Conservation (phyloP, 2,329 filamentous ascomycete genomes). For the Microcera coccophila region DNA sequence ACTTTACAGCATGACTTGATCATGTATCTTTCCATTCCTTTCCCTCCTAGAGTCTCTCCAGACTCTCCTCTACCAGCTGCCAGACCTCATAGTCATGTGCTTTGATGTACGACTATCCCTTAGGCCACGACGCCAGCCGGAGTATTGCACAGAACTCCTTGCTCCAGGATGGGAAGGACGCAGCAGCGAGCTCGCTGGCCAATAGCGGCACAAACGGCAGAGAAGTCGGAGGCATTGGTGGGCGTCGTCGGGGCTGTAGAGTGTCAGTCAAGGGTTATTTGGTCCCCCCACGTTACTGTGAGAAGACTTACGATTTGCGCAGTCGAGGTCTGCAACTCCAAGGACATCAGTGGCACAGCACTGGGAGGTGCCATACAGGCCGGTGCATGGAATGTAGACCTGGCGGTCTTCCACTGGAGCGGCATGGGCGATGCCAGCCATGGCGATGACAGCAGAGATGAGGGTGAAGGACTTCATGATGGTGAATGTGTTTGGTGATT, state of each 20-base stretch:
- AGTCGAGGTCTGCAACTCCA: conserved; percentile 55
- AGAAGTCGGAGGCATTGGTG: conserved; percentile 39
- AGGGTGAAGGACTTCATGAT: conserved; percentile 32
- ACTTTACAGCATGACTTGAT: too few species aligned
- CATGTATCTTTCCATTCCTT: too few species aligned
- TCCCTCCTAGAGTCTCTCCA: too few species aligned
- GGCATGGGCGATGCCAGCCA: conserved; percentile 22
- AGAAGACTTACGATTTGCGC: conserved; percentile 45
- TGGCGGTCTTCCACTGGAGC: conserved; percentile 33
- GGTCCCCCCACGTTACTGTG: background rate
- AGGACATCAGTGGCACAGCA: conserved; percentile 63
- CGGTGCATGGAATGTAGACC: conserved; percentile 39
- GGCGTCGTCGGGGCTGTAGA: conserved; percentile 30
- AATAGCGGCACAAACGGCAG: conserved; percentile 42
- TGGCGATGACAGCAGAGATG: conserved; percentile 21
- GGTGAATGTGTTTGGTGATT: background rate
- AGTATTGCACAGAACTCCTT: conserved; percentile 35
- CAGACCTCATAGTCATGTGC: background rate
- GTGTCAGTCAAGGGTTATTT: conserved; percentile 4
- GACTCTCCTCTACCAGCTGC: background rate
- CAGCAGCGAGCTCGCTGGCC: conserved; percentile 58
- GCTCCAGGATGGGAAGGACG: conserved; percentile 45
- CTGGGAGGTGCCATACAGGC: conserved; percentile 42
- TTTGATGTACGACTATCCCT: background rate
- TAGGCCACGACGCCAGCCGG: conserved; percentile 30